phyloP scores from a whole-genome alignment of 2,329 filamentous ascomycete species.

The Bipolaris cookei region DNA sequence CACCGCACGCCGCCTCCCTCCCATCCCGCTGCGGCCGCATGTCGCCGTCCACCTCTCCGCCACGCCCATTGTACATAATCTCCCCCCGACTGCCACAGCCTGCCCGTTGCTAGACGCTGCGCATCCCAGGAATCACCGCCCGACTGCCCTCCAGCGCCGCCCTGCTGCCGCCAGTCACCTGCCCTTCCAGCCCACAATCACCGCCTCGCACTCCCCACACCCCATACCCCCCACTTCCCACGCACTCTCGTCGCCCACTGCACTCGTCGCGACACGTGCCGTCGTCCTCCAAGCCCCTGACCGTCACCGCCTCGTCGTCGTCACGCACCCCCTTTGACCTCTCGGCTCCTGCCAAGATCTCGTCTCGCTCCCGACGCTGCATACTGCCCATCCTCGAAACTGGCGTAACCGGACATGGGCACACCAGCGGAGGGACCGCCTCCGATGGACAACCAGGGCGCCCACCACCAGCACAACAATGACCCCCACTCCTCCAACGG shows the following conservation, averaged over 20 bases:
- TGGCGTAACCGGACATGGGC: conserved; percentile 42
- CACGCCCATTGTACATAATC: conserved; percentile 19
- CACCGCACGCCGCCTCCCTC: conserved; percentile 13
- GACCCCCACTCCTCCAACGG: conserved; percentile 42
- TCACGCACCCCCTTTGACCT: conserved; percentile 13
- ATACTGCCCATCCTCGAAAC: conserved; percentile 18
- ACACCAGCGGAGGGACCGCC: conserved; percentile 46
- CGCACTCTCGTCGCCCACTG: not conserved
- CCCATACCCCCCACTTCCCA: not conserved
- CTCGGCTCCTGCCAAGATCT: conserved; percentile 15
- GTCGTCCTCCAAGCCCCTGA: not conserved
- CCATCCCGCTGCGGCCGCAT: conserved; percentile 20
- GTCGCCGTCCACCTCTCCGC: conserved; percentile 16
- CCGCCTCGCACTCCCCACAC: conserved; percentile 1
- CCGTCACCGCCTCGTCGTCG: conserved; percentile 5
- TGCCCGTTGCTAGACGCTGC: conserved; percentile 20
- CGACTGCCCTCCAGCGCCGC: conserved; percentile 18
- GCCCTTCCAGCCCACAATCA: conserved; percentile 1
- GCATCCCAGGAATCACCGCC: conserved; percentile 17
- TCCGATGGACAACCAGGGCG: conserved; percentile 42
- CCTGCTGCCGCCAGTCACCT: conserved; percentile 2
- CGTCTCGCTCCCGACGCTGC: conserved; percentile 7
- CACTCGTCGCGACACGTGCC: conserved; percentile 5
- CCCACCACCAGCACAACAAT: conserved; percentile 36
- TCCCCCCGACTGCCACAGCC: conserved; percentile 9